Evolutionary conservation across 176 grass and related monocot genomes (phyloP).

Genomic region (Miscanthus lutarioriparius): DNA sequence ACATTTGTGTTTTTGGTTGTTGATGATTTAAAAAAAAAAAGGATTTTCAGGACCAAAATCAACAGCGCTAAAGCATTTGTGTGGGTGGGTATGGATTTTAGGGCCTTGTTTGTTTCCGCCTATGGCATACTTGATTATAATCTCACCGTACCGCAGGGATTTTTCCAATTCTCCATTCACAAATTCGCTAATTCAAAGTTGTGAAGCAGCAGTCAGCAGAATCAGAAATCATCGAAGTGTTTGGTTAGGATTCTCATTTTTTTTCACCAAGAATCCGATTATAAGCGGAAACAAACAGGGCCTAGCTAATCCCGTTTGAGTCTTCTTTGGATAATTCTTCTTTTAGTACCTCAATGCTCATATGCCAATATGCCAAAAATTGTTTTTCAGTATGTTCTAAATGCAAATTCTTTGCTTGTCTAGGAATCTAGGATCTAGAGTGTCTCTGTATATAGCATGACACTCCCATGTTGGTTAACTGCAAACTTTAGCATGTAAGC

Average conservation of each 20-base stretch:
- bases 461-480: not conserved
- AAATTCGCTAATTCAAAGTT: not conserved
- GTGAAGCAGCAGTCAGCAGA: not conserved
- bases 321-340: not conserved
- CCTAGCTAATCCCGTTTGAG: not conserved
- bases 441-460: not conserved
- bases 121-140: not conserved
- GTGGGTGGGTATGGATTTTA: not conserved
- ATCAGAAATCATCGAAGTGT: not conserved
- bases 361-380: not conserved
- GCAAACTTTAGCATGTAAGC: not conserved
- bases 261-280: not conserved
- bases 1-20: not conserved
- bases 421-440: not conserved
- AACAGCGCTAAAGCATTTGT: not conserved
- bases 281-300: not conserved
- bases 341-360: not conserved
- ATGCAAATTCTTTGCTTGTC: not conserved
- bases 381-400: not conserved
- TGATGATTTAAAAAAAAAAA: not conserved
- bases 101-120: not conserved
- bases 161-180: not conserved
- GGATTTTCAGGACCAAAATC: not conserved
- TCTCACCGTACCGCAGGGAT: not conserved
- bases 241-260: not conserved